Evolutionary conservation across 495 filamentous ascomycete species (phyloP).

Genomic region (Achaetomiella virescens): DNA sequence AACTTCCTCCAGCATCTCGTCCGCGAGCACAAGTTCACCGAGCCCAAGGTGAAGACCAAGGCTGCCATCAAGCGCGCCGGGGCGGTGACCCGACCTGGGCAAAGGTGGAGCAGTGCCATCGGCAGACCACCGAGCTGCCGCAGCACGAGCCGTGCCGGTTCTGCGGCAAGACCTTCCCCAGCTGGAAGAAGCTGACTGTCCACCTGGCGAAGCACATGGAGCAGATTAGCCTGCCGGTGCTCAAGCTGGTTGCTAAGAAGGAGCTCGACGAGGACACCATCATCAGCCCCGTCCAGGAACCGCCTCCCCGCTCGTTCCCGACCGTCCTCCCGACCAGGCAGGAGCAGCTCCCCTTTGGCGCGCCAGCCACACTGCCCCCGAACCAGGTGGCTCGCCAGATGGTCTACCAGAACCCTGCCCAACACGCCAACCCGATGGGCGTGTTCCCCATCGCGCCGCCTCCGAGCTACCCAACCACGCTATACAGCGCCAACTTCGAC

Average conservation of each 20-base stretch:
- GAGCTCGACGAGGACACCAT: constrained; percentile 54
- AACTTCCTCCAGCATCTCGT: constrained; percentile 95
- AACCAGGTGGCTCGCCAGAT: constrained; percentile 13
- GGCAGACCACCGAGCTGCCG: constrained; percentile 59
- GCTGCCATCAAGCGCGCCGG: constrained; percentile 50
- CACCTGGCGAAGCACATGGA: constrained; percentile 98
- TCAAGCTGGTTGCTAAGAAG: constrained; percentile 61
- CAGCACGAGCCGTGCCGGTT: constrained; percentile 85
- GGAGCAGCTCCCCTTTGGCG: constrained; percentile 29
- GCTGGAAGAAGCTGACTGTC: constrained; percentile 91
- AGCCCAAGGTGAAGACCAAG: constrained; percentile 63
- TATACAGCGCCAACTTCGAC: constrained; percentile 1
- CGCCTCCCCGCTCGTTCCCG: constrained; percentile 37
- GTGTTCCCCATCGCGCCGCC: constrained; percentile 8
- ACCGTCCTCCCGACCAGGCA: constrained; percentile 27
- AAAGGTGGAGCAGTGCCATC: constrained; percentile 73
- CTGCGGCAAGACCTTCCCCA: constrained; percentile 73
- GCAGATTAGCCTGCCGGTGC: constrained; percentile 78
- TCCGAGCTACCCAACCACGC: background rate
- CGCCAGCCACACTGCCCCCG: constrained; percentile 5
- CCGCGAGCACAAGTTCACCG: constrained; percentile 82
- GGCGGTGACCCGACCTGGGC: constrained; percentile 59
- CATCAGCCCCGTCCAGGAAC: constrained; percentile 58
- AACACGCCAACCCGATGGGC: background rate
- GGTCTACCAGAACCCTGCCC: constrained; percentile 9